Evolutionary conservation across 306 rosid genomes (phyloP).

Genomic region (Vigna reflexopilosa): DNA sequence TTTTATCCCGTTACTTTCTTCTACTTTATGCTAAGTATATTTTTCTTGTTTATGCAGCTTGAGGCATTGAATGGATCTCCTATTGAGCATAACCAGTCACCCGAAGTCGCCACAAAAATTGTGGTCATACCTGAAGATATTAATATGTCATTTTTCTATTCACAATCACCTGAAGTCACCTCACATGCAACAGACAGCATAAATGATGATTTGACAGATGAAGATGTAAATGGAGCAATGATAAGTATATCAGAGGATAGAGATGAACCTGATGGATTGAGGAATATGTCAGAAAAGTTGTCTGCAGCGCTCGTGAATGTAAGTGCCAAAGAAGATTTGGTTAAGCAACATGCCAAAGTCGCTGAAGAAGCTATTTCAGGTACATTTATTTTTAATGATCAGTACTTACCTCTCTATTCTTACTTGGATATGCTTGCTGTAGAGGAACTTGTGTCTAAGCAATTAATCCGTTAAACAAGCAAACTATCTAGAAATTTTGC

Average conservation of each 20-base stretch:
- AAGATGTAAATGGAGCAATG: constrained; percentile 38
- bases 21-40: background rate
- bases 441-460: background rate
- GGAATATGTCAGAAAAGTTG: constrained; percentile 60
- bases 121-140: constrained; percentile 48
- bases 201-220: constrained; percentile 21
- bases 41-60: constrained; percentile 48
- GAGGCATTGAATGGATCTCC: constrained; percentile 61
- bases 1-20: constrained; percentile 1
- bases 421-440: background rate
- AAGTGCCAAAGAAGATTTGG: constrained; percentile 85
- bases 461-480: background rate
- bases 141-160: constrained; percentile 32
- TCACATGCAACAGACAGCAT: constrained; percentile 47
- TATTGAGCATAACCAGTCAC: constrained; percentile 58
- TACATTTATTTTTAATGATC: constrained; percentile 35
- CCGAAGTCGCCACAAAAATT: constrained; percentile 64
- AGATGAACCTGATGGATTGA: constrained; percentile 53
- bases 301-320: constrained; percentile 82
- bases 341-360: constrained; percentile 81
- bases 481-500: constrained; percentile 1
- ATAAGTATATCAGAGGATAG: constrained; percentile 35
- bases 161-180: constrained; percentile 67
- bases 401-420: background rate
- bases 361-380: constrained; percentile 96